Conservation (phyloP, 2,329 filamentous ascomycete species). For the Aschersonia sp. region DNA sequence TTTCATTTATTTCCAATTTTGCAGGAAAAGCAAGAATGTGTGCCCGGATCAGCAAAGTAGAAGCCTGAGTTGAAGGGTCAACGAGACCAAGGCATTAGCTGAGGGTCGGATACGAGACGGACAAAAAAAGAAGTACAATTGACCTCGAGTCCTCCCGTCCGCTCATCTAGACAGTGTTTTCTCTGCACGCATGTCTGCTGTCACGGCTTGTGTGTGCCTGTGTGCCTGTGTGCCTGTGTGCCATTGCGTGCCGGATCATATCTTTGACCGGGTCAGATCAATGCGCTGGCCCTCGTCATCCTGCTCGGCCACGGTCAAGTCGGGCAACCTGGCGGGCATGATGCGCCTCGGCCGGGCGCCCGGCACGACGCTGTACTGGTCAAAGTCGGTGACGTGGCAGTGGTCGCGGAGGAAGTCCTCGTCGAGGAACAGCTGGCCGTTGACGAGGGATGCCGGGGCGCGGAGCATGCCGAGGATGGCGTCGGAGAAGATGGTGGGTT, state of each 20-base stretch:
- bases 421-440: constrained; percentile 59
- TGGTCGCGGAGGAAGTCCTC: constrained; percentile 64
- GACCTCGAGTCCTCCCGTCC: too few relatives aligned
- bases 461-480: constrained; percentile 59
- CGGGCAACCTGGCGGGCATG: constrained; percentile 58
- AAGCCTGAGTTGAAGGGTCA: too few relatives aligned
- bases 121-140: too few relatives aligned
- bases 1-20: too few relatives aligned
- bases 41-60: too few relatives aligned
- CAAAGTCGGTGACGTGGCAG: constrained; percentile 53
- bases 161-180: too few relatives aligned
- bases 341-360: constrained; percentile 55
- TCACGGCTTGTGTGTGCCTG: too few relatives aligned
- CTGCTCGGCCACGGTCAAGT: constrained; percentile 61
- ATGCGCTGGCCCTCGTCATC: constrained; percentile 61
- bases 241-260: constrained; percentile 12
- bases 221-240: too few relatives aligned
- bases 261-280: constrained; percentile 29
- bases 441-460: constrained; percentile 45
- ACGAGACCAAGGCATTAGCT: too few relatives aligned
- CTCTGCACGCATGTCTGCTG: too few relatives aligned
- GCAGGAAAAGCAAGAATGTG: too few relatives aligned
- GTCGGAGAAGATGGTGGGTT: constrained; percentile 62
- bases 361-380: constrained; percentile 53
- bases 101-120: too few relatives aligned